Evolutionary conservation across 2,329 filamentous ascomycete species (phyloP).

Genomic region (Venturia asperata): DNA sequence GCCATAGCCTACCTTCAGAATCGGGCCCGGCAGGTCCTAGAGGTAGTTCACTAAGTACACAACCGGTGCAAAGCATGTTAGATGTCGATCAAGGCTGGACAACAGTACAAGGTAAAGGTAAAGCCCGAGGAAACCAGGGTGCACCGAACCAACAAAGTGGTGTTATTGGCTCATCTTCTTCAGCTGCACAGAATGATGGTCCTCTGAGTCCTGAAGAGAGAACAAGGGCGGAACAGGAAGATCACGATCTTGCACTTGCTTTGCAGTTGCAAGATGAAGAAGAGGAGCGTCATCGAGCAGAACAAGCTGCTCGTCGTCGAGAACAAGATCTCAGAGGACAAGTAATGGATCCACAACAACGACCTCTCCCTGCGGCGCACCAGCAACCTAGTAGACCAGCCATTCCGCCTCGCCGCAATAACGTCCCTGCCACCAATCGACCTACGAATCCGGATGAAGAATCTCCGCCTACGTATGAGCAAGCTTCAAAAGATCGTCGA

Average conservation of each 20-base stretch:
- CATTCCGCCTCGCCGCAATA: constrained; percentile 39
- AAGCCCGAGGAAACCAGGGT: constrained; percentile 22
- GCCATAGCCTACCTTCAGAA: constrained; percentile 42
- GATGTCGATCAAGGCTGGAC: constrained; percentile 45
- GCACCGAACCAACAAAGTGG: constrained; percentile 17
- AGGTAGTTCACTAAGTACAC: constrained; percentile 22
- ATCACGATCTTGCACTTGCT: constrained; percentile 75
- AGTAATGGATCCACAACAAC: constrained; percentile 53
- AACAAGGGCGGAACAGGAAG: constrained; percentile 64
- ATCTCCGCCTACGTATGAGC: constrained; percentile 58
- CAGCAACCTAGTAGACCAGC: constrained; percentile 33
- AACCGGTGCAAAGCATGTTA: constrained; percentile 26
- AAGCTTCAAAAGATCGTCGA: constrained; percentile 50
- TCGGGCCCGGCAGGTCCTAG: constrained; percentile 22
- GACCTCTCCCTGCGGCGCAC: constrained; percentile 24
- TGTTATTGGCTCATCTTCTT: constrained; percentile 9
- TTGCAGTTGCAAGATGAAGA: constrained; percentile 93
- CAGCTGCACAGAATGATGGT: constrained; percentile 23
- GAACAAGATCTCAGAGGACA: constrained; percentile 63
- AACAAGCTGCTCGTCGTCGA: constrained; percentile 53
- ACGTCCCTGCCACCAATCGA: constrained; percentile 21
- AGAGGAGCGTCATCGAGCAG: constrained; percentile 63
- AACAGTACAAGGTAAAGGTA: constrained; percentile 42
- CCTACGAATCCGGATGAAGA: constrained; percentile 25
- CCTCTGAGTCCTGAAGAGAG: constrained; percentile 26